Conservation (phyloP, 208 protist species). For the Borovskyia barvae region DNA sequence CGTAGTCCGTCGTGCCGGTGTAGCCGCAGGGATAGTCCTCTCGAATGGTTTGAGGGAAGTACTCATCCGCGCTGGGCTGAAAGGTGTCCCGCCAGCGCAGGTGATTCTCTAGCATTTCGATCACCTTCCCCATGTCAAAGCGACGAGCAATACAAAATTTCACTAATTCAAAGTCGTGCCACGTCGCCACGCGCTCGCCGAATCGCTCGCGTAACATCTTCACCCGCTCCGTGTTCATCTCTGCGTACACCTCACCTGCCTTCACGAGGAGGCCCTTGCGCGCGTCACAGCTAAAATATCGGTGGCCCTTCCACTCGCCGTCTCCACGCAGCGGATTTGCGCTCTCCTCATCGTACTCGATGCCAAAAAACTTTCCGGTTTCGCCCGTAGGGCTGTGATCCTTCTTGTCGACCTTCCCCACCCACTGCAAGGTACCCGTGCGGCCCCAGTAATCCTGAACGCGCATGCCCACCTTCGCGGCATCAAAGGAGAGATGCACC, state of each 20-base stretch:
- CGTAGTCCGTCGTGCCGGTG: conserved; percentile 60
- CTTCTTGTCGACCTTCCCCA: conserved; percentile 65
- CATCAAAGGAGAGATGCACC: conserved; percentile 14
- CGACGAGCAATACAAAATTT: conserved; percentile 84
- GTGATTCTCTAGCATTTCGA: conserved; percentile 77
- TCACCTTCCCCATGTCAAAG: conserved; percentile 75
- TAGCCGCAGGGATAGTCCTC: conserved; percentile 77
- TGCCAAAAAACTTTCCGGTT: conserved; percentile 45
- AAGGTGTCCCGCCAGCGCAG: conserved; percentile 66
- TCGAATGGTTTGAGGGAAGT: conserved; percentile 62
- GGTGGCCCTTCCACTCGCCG: conserved; percentile 51
- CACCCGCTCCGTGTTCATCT: conserved; percentile 53
- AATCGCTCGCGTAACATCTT: conserved; percentile 48
- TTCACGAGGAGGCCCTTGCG: conserved; percentile 50
- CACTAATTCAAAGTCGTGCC: conserved; percentile 81
- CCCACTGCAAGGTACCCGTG: conserved; percentile 58
- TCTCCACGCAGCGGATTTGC: conserved; percentile 41
- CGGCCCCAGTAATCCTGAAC: conserved; percentile 75
- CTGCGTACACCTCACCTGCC: conserved; percentile 41
- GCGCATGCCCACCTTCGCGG: conserved; percentile 60
- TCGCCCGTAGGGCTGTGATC: conserved; percentile 41
- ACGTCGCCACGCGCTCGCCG: conserved; percentile 53
- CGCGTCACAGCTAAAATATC: conserved; percentile 53
- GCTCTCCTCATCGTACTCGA: conserved; percentile 73
- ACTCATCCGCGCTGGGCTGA: conserved; percentile 61